A percentile compares a stretch with the other conserved stretches of the same genome.
phyloP scores from a whole-genome alignment of 2,329 filamentous ascomycete species.

The Achaetomium macrosporum region DNA sequence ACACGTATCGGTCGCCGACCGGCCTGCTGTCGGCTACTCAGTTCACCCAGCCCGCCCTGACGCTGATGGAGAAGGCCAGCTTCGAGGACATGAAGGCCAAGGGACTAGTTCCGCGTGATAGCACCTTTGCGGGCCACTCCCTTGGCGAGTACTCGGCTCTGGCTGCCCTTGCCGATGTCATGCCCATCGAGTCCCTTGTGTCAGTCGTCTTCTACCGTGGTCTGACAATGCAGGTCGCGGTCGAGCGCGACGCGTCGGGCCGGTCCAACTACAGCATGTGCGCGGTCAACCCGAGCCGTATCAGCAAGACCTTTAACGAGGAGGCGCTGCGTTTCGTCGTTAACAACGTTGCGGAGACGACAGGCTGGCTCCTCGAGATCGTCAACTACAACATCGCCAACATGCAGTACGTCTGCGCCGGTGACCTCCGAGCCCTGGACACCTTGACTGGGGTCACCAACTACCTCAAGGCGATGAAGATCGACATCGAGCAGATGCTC shows the following conservation, averaged over 20 bases:
- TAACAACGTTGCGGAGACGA: conserved; percentile 88
- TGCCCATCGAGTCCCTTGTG: conserved; percentile 98
- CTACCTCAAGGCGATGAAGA: conserved; percentile 93
- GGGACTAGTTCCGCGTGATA: conserved; percentile 91
- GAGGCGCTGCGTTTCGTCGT: conserved; percentile 95
- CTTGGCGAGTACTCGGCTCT: conserved; percentile 97
- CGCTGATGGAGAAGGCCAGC: conserved; percentile 98
- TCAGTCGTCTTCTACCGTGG: conserved; percentile 99
- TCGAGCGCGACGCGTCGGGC: conserved; percentile 87
- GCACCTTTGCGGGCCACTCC: conserved; percentile 96
- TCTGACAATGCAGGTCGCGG: conserved; percentile 97
- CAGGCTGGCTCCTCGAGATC: conserved; percentile 94
- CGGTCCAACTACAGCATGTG: conserved; percentile 99
- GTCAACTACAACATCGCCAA: conserved; percentile 90
- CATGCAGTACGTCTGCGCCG: conserved; percentile 69
- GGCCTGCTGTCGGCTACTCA: conserved; percentile 94
- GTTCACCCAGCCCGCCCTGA: conserved; percentile 95
- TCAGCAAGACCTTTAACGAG: conserved; percentile 98
- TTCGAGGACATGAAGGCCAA: conserved; percentile 99
- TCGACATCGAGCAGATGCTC: conserved; percentile 92
- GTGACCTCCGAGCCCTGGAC: conserved; percentile 65
- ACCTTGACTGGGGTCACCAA: conserved; percentile 78
- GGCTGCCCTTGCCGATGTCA: conserved; percentile 92
- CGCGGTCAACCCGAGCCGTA: conserved; percentile 95
- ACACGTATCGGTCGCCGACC: conserved; percentile 93